Base-by-base conservation (phyloP, 78 protist species). In the Polysphondylium violaceum region DNA sequence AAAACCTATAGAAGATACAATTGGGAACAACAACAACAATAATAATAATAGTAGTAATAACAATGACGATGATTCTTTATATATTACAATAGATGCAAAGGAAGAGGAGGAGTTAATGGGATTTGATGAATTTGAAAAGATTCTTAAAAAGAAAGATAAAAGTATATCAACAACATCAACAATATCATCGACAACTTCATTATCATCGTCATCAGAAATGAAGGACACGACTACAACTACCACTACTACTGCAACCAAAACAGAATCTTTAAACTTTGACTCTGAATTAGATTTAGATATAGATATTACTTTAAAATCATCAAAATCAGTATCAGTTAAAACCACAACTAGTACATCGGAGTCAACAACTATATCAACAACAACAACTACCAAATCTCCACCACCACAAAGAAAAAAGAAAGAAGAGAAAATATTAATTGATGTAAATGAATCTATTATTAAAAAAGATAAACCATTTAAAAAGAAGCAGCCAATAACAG, bases 61-160 rank as follows among this genome's bases (percentile, higher is more conserved):
- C 19, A 56, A 51, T 31, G 79, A 73, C 21, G 61, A 51, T 2
- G 79, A 73, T 38, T 9, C n/a, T 29, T 51, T 31, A 31, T 16
- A n/a, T 63, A 63, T 17, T 33, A 33, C 27, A 63, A 63, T 35
- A 63, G n/a, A n/a, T n/a, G n/a, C n/a, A n/a, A n/a, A n/a, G 21
- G 71, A 63, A 6, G 71, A 63, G 19, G 71, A 63, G n/a, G 71
- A 63, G 5, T 63, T 63, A 63, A 21, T 63, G 35, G 27, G 50
- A 33, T 63, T 63, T 19, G 35, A 63, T 63, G 71, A 2, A 63
- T 63, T 63, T 1, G 71, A 63, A 12, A 43, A 43, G 3, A 63
- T 63, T 29, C 27, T 63, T 14, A 29, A 63, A 63, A 19, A 35
- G 14, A 19, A 50, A n/a, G n/a, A n/a, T n/a, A n/a, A n/a, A n/a